Conservation (phyloP, 768 basidiomycete genomes). For the Termitomyces bulborhizus region DNA sequence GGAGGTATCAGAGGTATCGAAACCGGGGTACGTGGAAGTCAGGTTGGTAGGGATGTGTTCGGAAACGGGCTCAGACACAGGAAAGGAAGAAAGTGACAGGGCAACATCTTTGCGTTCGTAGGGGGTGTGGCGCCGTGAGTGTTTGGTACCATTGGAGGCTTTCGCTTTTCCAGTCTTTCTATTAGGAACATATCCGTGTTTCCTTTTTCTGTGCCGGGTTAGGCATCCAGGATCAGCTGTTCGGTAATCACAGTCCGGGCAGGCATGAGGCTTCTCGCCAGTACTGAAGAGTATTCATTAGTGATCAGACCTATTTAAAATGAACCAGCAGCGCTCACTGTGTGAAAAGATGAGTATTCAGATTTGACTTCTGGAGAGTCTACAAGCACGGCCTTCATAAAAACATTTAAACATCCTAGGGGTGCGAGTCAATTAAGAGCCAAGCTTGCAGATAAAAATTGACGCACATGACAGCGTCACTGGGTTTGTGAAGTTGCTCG, state of each 20-base stretch:
- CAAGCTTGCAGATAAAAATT: not conserved
- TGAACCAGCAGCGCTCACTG: constrained; percentile 18
- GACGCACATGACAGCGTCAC: constrained; percentile 4
- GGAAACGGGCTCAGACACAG: not conserved
- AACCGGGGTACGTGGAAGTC: not conserved
- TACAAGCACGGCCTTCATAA: constrained; percentile 20
- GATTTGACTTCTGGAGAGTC: constrained; percentile 25
- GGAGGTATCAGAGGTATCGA: not conserved
- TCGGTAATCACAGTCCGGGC: constrained; percentile 21
- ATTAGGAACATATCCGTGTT: constrained; percentile 18
- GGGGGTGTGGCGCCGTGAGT: constrained; percentile 1
- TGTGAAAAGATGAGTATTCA: constrained; percentile 24
- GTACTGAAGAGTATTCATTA: constrained; percentile 16
- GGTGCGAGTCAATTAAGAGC: not conserved
- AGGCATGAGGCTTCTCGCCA: constrained; percentile 20
- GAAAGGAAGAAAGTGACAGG: not conserved
- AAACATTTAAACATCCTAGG: constrained; percentile 23
- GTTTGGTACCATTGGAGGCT: not conserved
- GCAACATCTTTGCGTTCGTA: not conserved
- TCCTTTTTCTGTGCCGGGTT: constrained; percentile 25
- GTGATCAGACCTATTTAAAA: not conserved
- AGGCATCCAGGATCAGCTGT: constrained; percentile 24
- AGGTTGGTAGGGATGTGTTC: not conserved
- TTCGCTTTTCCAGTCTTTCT: not conserved
- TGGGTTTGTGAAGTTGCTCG: constrained; percentile 8